Conservation (phyloP, 2,329 filamentous ascomycete species). For the Escovopsis sp. region DNA sequence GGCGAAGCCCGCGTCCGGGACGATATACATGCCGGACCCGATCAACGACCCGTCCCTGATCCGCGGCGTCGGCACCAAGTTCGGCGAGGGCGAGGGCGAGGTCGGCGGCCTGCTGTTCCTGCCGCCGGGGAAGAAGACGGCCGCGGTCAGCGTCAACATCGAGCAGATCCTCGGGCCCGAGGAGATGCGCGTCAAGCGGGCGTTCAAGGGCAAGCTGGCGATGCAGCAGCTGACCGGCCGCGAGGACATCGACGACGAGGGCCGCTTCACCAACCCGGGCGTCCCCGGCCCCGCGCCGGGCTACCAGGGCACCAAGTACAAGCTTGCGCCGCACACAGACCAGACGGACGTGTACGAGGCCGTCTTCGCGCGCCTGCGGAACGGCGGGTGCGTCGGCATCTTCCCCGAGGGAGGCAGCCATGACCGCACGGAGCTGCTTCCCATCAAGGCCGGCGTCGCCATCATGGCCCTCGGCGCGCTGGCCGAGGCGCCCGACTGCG, state of each 20-base stretch:
- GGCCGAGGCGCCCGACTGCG: slow-evolving; percentile 71
- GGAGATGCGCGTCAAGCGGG: slow-evolving; percentile 73
- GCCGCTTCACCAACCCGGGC: slow-evolving; percentile 42
- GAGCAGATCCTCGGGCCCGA: slow-evolving; percentile 64
- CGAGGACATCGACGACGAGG: slow-evolving; percentile 53
- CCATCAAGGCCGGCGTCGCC: slow-evolving; percentile 89
- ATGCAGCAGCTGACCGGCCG: slow-evolving; percentile 71
- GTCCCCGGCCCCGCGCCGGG: slow-evolving; percentile 40
- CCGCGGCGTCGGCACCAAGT: slow-evolving; percentile 66
- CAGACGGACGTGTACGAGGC: slow-evolving; percentile 88
- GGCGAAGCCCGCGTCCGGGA: slow-evolving; percentile 64
- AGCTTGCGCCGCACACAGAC: slow-evolving; percentile 83
- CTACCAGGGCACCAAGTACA: slow-evolving; percentile 69
- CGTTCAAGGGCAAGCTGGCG: slow-evolving; percentile 64
- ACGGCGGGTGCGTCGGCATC: slow-evolving; percentile 83
- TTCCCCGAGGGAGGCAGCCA: slow-evolving; percentile 96
- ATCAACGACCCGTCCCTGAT: slow-evolving; percentile 70
- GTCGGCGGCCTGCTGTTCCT: slow-evolving; percentile 74
- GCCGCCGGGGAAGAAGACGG: slow-evolving; percentile 64
- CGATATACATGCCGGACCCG: slow-evolving; percentile 79
- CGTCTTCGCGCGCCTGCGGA: slow-evolving; percentile 70
- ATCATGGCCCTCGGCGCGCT: slow-evolving; percentile 94
- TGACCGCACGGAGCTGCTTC: slow-evolving; percentile 79
- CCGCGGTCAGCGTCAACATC: slow-evolving; percentile 71
- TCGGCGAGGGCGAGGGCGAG: slow-evolving; percentile 56